Conservation (phyloP, 768 basidiomycete species). For the Lenzites betulinus region DNA sequence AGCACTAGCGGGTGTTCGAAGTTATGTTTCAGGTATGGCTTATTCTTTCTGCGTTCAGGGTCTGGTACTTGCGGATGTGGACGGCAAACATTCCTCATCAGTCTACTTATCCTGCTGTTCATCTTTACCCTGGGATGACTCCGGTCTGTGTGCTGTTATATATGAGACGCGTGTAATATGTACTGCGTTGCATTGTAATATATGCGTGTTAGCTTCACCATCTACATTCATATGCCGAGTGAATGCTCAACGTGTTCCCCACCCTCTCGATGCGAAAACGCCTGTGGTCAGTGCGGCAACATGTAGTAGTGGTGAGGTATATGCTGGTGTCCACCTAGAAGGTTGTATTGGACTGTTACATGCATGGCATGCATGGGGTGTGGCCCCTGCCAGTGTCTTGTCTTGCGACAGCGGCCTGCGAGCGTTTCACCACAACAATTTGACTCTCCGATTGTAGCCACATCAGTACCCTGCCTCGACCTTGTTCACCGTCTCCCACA, state of each 20-base stretch:
- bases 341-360: not conserved
- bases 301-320: not conserved
- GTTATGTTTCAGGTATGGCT: no score
- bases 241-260: not conserved
- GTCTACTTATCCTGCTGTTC: no score
- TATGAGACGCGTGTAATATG: not conserved
- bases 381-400: not conserved
- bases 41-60: no score
- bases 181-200: not conserved
- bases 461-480: slow-evolving; percentile 21
- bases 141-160: no score
- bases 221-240: not conserved
- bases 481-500: slow-evolving; percentile 23
- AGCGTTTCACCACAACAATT: slow-evolving; percentile 33
- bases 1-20: no score
- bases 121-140: no score
- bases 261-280: no score
- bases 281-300: no score
- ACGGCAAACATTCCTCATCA: no score
- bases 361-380: not conserved
- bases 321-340: not conserved
- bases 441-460: slow-evolving; percentile 35
- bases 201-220: not conserved
- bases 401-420: slow-evolving; percentile 7
- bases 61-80: no score